phyloP scores from a whole-genome alignment of 2,329 filamentous ascomycete genomes.

The Phaeoacremonium minimum region DNA sequence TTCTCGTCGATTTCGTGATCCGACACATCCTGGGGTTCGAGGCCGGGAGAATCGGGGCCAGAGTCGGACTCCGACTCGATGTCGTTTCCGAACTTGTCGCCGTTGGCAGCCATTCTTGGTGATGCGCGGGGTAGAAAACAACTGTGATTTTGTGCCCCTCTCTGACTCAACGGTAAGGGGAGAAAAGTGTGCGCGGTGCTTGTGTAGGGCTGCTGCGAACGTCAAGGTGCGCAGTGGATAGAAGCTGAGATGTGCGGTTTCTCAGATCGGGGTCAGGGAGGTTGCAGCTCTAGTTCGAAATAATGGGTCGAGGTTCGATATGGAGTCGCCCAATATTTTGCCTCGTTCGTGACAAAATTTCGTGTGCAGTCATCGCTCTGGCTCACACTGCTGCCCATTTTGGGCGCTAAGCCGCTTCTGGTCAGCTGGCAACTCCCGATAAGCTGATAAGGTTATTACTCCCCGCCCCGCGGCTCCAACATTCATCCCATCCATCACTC shows the following conservation, averaged over 20 bases:
- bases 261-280: no score
- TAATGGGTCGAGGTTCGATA: no score
- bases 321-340: conserved; percentile 20
- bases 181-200: no score
- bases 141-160: no score
- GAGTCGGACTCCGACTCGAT: conserved; percentile 69
- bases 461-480: no score
- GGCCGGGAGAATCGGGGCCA: conserved; percentile 54
- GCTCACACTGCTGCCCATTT: conserved; percentile 10
- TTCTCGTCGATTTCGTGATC: conserved; percentile 58
- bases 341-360: conserved; percentile 11
- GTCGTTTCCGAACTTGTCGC: conserved; percentile 66
- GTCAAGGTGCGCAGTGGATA: no score
- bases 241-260: no score
- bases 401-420: conserved; percentile 7
- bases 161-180: no score
- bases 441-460: conserved; percentile 8
- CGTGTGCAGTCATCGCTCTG: conserved; percentile 13
- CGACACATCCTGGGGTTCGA: conserved; percentile 53
- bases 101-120: conserved; percentile 48
- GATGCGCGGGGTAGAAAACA: conserved; percentile 5
- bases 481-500: no score
- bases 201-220: no score
- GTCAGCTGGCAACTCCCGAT: background rate
- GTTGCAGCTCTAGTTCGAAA: no score